Base-by-base conservation (phyloP, 257 asterid species). In the Lavandula angustifolia region DNA sequence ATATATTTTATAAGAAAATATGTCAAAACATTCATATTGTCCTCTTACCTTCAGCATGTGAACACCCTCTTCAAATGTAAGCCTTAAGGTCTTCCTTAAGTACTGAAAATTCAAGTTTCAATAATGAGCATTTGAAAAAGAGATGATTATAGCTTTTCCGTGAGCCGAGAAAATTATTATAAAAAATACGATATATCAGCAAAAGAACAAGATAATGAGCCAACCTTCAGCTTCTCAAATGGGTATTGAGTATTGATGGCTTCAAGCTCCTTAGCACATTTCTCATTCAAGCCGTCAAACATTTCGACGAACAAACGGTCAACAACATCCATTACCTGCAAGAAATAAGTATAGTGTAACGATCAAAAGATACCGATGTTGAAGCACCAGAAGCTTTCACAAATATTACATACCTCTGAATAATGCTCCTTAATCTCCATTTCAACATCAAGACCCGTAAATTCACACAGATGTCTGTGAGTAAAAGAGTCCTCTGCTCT, bases 401-500 rank as follows among this genome's bases (percentile, higher is more conserved):
- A 52, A 40, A 17, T 4, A 42, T 46, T 33, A 14, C 68, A 57
- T 75, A 87, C 98, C 94, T 92, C 98, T 42, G 94, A 77, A 62
- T 92, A 92, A 69, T 89, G 95, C 71, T 89, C 94, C 66, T 87
- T 79, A n/a, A 92, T 89, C 76, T 84, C 95, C 98, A 89, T 87
- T 82, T 92, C 98, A 69, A 79, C 94, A 57, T 92, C 98, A 76
- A 92, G 98, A 22, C 98, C 97, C 4, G 80, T 87, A 62, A 92
- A 92, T 70, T 92, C 98, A 51, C 98, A 92, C 79, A 92, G 75
- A 82, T 92, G 98, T 73, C 98, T 82, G 54, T 92, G 98, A 0
- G 98, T 92, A 49, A 82, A 87, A 3, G 98, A 92, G 72, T 89
- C 88, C 79, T 89, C 98, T 9, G 98, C 97, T 67, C 98, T 82